These are phyloP conservation scores for Cucumis hystrix DNA, from an alignment of 306 rosid species.

Conservation along the genomic window DNA sequence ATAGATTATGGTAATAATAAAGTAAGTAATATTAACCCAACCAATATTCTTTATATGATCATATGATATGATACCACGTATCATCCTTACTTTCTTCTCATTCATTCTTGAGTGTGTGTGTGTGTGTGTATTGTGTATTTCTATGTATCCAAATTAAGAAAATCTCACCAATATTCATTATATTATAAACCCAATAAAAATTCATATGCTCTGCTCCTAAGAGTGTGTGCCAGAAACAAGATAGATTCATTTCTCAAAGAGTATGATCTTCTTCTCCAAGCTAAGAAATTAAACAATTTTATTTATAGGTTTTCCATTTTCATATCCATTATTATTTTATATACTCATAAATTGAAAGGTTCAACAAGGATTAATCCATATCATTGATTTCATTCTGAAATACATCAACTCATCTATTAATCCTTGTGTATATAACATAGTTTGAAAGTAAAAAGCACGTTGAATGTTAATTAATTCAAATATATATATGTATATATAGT, in stretches of 20 bases:
- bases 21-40: no score
- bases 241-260: background rate
- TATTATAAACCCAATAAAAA: no score
- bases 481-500: no score
- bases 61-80: background rate
- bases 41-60: background rate
- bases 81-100: background rate
- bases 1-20: no score
- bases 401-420: no score
- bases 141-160: background rate
- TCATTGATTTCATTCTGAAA: no score
- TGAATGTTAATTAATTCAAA: no score
- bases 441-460: no score
- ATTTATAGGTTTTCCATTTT: background rate
- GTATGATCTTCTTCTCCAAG: background rate
- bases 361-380: no score
- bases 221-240: background rate
- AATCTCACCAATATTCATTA: background rate
- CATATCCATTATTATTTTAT: no score
- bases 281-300: background rate
- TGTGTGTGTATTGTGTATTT: background rate
- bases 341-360: no score
- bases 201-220: background rate
- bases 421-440: no score
- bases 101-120: background rate